phyloP scores from a whole-genome alignment of 1,284 basidiomycete species.

The Boletellus deceptivus region DNA sequence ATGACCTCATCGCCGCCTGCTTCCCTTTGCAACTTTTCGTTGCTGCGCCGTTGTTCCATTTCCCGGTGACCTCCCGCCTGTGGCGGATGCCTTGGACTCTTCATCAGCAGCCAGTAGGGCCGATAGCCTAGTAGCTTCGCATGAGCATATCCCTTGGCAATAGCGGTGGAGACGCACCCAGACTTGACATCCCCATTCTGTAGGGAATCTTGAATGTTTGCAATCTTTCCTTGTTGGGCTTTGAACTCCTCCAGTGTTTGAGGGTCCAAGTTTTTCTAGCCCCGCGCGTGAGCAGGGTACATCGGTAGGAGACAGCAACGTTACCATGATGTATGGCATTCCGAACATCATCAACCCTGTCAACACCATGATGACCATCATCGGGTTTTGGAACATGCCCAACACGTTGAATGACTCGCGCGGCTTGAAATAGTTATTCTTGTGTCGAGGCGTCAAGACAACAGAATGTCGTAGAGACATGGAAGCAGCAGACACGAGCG shows the following conservation, averaged over 20 bases:
- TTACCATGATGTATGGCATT: conserved; percentile 81
- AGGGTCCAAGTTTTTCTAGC: conserved; percentile 77
- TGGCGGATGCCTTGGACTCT: conserved; percentile 27
- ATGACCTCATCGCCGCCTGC: conserved; percentile 29
- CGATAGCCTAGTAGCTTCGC: conserved; percentile 36
- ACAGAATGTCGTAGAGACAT: conserved; percentile 69
- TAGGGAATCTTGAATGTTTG: conserved; percentile 56
- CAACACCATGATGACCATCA: conserved; percentile 82
- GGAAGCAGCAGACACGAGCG: conserved; percentile 57
- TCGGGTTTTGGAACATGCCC: conserved; percentile 81
- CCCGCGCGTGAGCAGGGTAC: conserved; percentile 8
- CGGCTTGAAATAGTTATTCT: conserved; percentile 66
- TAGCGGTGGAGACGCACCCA: conserved; percentile 40
- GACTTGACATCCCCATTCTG: conserved; percentile 56
- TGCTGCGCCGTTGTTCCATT: conserved; percentile 28
- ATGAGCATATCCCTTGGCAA: conserved; percentile 13
- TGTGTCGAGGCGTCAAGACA: conserved; percentile 49
- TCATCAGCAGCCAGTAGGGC: conserved; percentile 35
- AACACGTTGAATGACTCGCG: conserved; percentile 72
- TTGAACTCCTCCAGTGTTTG: conserved; percentile 71
- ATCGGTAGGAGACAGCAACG: not conserved
- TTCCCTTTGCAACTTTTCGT: conserved; percentile 29
- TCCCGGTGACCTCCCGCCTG: conserved; percentile 13
- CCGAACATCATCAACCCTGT: conserved; percentile 69
- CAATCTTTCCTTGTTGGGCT: conserved; percentile 62